Evolutionary conservation across 2,329 filamentous ascomycete genomes (phyloP).

Genomic region (Cyclaneusma minus): DNA sequence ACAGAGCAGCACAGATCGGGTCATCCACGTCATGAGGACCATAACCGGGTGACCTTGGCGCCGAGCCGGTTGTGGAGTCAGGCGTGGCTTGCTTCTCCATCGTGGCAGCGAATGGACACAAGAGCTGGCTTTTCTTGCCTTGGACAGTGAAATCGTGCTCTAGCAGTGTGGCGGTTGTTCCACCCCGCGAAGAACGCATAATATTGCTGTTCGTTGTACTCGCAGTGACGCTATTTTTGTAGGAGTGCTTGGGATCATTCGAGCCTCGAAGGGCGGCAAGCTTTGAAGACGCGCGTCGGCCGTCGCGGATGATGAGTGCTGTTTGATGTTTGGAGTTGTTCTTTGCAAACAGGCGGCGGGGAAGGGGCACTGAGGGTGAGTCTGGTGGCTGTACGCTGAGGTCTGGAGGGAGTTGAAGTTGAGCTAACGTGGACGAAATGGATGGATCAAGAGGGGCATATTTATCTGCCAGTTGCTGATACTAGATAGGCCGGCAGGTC

Average conservation of each 20-base stretch:
- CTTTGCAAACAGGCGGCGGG: slow-evolving; percentile 11
- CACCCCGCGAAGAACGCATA: slow-evolving; percentile 26
- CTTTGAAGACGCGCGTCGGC: slow-evolving; percentile 39
- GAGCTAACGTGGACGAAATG: slow-evolving; percentile 49
- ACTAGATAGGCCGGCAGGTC: slow-evolving; percentile 27
- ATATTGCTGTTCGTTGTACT: slow-evolving; percentile 18
- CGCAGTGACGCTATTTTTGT: slow-evolving; percentile 12
- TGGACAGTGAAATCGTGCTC: slow-evolving; percentile 85
- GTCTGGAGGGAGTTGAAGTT: slow-evolving; percentile 47
- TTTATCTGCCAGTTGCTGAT: slow-evolving; percentile 50
- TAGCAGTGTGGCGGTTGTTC: slow-evolving; percentile 48
- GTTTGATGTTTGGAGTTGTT: slow-evolving; percentile 40
- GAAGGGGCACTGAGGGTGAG: slow-evolving; percentile 16
- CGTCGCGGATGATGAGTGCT: slow-evolving; percentile 48
- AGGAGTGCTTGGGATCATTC: slow-evolving; percentile 22
- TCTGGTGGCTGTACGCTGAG: slow-evolving; percentile 12
- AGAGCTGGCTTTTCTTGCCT: slow-evolving; percentile 63
- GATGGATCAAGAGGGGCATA: slow-evolving; percentile 50
- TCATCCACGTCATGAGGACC: slow-evolving; percentile 35
- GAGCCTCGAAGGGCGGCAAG: slow-evolving; percentile 31
- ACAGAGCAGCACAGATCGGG: slow-evolving; percentile 49
- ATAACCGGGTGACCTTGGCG: slow-evolving; percentile 20
- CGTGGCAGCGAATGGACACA: slow-evolving; percentile 61
- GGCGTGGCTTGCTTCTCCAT: slow-evolving; percentile 24
- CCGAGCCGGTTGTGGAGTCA: slow-evolving; percentile 4